Evolutionary conservation across 2,329 filamentous ascomycete genomes (phyloP).

Genomic region (Cytospora chrysosperma): DNA sequence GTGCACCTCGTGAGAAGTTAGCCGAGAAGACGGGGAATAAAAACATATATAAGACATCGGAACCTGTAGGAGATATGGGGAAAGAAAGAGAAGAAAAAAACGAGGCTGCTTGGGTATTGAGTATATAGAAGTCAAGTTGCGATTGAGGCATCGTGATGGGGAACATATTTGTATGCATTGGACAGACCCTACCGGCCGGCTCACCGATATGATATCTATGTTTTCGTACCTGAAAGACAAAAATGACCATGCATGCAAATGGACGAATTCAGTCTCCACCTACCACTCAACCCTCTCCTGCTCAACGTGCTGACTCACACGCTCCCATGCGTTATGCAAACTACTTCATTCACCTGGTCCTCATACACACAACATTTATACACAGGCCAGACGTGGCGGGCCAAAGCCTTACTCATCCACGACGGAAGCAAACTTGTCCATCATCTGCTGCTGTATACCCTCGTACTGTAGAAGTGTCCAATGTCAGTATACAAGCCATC

Average conservation of each 20-base stretch:
- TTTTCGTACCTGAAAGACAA: neutral
- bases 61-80: too few species aligned
- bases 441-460: slow-evolving; percentile 84
- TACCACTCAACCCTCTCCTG: neutral
- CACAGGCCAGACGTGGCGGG: slow-evolving; percentile 1
- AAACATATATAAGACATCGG: too few species aligned
- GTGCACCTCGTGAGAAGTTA: too few species aligned
- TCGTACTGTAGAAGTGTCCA: slow-evolving; percentile 66
- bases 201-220: neutral
- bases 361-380: slow-evolving; percentile 14
- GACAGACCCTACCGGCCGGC: neutral
- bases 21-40: too few species aligned
- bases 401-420: slow-evolving; percentile 73
- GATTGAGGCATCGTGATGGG: neutral
- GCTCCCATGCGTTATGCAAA: neutral
- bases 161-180: slow-evolving; percentile 11
- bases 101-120: too few species aligned
- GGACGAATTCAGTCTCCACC: neutral
- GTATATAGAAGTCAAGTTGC: too few species aligned
- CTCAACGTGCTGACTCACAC: neutral
- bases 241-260: slow-evolving; percentile 19
- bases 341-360: neutral
- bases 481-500: slow-evolving; percentile 38
- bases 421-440: slow-evolving; percentile 95
- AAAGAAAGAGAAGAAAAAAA: too few species aligned